These are phyloP conservation scores for Malassezia psittaci DNA, from an alignment of 1,284 basidiomycete species.

Conservation along the genomic window DNA sequence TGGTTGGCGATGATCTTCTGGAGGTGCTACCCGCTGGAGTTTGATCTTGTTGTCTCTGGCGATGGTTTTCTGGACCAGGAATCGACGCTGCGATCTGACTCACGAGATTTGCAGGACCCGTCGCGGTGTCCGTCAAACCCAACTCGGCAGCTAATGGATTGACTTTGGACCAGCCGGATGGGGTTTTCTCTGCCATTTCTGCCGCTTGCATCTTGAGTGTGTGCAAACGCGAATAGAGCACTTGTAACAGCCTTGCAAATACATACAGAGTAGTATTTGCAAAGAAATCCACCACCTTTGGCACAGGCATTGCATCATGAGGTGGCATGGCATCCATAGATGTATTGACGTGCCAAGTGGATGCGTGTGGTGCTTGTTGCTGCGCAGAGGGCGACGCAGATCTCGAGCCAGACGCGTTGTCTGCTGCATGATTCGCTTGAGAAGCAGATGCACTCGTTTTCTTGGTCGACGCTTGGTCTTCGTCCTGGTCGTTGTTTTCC, in stretches of 20 bases:
- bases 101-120: constrained; percentile 48
- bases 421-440: constrained; percentile 13
- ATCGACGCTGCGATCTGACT: constrained; percentile 18
- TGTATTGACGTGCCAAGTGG: constrained; percentile 51
- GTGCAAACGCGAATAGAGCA: constrained; percentile 73
- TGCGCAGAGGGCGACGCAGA: constrained; percentile 19
- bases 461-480: constrained; percentile 16
- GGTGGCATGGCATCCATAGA: neutral
- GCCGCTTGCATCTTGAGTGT: constrained; percentile 61
- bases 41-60: neutral
- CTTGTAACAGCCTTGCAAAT: constrained; percentile 65
- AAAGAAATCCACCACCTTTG: constrained; percentile 60
- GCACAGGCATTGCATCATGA: constrained; percentile 19
- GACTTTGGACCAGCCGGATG: constrained; percentile 48
- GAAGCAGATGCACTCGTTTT: constrained; percentile 18
- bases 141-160: constrained; percentile 56
- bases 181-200: constrained; percentile 48
- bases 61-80: neutral
- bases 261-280: constrained; percentile 87
- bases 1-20: constrained; percentile 20
- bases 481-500: constrained; percentile 36
- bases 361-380: constrained; percentile 23
- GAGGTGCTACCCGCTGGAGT: constrained; percentile 16
- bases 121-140: constrained; percentile 56
- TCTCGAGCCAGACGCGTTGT: constrained; percentile 25